phyloP scores from a whole-genome alignment of 129 eudicot genomes.

The Flaveria brownii region DNA sequence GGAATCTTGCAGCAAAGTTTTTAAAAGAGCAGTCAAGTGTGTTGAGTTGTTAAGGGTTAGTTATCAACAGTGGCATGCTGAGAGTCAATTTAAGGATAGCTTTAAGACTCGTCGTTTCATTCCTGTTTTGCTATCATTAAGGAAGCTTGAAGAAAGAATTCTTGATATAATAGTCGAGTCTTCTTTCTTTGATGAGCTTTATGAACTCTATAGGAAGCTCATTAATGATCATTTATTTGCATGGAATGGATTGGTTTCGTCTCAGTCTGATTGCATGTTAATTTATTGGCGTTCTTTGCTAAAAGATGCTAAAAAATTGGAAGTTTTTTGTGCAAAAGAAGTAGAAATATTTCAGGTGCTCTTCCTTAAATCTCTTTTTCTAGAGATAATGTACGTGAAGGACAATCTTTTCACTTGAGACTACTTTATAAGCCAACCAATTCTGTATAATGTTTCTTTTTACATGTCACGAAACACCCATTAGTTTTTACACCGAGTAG shows the following conservation, averaged over 20 bases:
- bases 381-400: neutral
- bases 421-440: no score
- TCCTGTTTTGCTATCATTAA: constrained; percentile 50
- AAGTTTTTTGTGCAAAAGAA: constrained; percentile 53
- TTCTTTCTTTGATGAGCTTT: constrained; percentile 56
- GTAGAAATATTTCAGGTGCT: constrained; percentile 64
- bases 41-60: constrained; percentile 64
- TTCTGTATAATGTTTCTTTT: no score
- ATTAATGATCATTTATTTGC: constrained; percentile 68
- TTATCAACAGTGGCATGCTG: constrained; percentile 73
- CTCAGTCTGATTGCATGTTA: constrained; percentile 42
- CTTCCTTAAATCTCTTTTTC: constrained; percentile 2
- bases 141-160: constrained; percentile 63
- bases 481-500: no score
- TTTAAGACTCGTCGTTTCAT: constrained; percentile 36
- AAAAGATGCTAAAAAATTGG: constrained; percentile 53
- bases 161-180: constrained; percentile 61
- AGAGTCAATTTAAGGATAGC: constrained; percentile 36
- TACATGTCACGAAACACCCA: no score
- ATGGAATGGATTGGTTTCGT: constrained; percentile 60
- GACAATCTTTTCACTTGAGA: neutral
- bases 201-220: constrained; percentile 50
- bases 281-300: constrained; percentile 65
- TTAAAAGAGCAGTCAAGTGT: constrained; percentile 52
- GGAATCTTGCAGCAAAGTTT: constrained; percentile 30